These are phyloP conservation scores for Populus simonii DNA, from an alignment of 345 rosid species.

Conservation along the genomic window DNA sequence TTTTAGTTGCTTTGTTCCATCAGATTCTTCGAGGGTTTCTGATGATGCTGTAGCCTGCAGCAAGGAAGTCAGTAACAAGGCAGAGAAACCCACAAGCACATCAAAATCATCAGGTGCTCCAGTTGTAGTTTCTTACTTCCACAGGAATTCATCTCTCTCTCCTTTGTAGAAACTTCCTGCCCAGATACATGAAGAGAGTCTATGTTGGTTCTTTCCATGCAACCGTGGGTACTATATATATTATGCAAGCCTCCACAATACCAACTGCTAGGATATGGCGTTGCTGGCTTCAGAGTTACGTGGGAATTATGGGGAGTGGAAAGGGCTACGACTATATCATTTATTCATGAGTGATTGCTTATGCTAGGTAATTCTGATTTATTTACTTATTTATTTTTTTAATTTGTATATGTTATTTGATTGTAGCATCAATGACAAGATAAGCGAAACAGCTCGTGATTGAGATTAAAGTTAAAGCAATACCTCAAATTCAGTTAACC, in stretches of 20 bases:
- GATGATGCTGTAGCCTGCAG: not conserved
- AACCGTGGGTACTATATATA: no score
- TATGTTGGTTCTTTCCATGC: not conserved
- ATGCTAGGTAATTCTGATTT: not conserved
- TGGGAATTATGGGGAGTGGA: no score
- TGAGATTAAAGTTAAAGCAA: no score
- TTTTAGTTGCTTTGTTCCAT: not conserved
- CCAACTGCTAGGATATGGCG: no score
- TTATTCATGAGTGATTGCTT: not conserved
- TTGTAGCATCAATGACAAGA: not conserved
- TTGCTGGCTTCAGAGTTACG: no score
- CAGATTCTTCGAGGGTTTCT: not conserved
- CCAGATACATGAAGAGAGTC: not conserved
- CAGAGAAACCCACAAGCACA: not conserved
- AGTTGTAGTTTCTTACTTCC: constrained; percentile 18
- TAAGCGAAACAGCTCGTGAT: no score
- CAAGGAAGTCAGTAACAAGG: not conserved
- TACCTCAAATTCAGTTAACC: no score
- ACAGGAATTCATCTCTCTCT: constrained; percentile 21
- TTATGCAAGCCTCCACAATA: no score
- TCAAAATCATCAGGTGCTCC: constrained; percentile 11
- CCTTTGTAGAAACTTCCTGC: constrained; percentile 14
- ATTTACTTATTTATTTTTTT: no score
- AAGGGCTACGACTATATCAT: no score
- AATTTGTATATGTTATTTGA: no score